Conservation (phyloP, 1,284 basidiomycete species). For the Leccinum olivaceoglutinosum region DNA sequence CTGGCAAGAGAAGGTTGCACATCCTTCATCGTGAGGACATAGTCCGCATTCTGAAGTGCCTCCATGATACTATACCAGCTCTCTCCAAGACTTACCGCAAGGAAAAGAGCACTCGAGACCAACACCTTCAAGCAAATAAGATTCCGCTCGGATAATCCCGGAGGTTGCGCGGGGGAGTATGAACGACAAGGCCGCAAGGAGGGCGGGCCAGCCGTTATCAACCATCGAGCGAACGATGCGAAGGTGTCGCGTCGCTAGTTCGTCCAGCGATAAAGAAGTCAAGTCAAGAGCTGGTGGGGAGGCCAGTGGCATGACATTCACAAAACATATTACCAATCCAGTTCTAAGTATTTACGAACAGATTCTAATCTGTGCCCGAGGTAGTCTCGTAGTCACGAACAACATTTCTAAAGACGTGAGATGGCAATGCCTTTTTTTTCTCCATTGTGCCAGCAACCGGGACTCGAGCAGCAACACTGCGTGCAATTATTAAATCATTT, state of each 20-base stretch:
- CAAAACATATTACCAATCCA: too few relatives aligned
- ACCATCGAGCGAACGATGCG: slow-evolving; percentile 71
- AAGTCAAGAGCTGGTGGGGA: slow-evolving; percentile 67
- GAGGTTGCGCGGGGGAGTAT: slow-evolving; percentile 47
- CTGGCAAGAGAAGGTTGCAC: slow-evolving; percentile 25
- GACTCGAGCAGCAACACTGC: too few relatives aligned
- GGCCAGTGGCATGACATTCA: too few relatives aligned
- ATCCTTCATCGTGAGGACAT: slow-evolving; percentile 69
- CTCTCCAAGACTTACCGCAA: slow-evolving; percentile 79
- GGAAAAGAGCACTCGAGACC: slow-evolving; percentile 72
- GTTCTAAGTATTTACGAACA: too few relatives aligned
- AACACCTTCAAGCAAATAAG: slow-evolving; percentile 86
- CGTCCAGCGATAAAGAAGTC: slow-evolving; percentile 50
- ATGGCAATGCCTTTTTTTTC: too few relatives aligned
- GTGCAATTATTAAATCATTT: too few relatives aligned
- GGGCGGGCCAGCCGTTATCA: slow-evolving; percentile 82
- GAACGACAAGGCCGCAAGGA: slow-evolving; percentile 86
- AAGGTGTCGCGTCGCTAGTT: slow-evolving; percentile 51
- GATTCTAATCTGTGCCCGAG: too few relatives aligned
- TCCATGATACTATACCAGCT: slow-evolving; percentile 93
- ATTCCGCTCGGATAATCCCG: slow-evolving; percentile 83
- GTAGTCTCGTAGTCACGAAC: too few relatives aligned
- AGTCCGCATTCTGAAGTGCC: slow-evolving; percentile 88
- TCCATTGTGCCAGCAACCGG: too few relatives aligned
- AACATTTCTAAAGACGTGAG: too few relatives aligned